Percentiles rank a stretch among this genome's conserved stretches.
phyloP scores from a whole-genome alignment of 805 yeast species.

The Cyberlindnera euphorbiiphila region DNA sequence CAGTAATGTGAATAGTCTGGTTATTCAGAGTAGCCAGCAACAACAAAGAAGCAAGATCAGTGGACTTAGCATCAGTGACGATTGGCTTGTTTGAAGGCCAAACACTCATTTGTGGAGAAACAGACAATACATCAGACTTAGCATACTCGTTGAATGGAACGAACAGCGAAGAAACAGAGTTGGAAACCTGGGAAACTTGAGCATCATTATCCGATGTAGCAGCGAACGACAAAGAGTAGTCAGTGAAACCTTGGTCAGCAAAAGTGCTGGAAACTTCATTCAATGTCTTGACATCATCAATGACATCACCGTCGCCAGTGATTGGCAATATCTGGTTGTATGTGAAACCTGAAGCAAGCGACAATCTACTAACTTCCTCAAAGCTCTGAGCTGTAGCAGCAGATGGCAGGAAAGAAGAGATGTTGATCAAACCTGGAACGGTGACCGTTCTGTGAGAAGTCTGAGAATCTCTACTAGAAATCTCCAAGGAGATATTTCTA shows the following conservation, averaged over 20 bases:
- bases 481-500: slow-evolving; percentile 61
- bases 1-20: slow-evolving; percentile 84
- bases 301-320: slow-evolving; percentile 55
- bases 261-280: slow-evolving; percentile 52
- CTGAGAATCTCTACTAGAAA: slow-evolving; percentile 79
- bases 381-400: slow-evolving; percentile 51
- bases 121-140: slow-evolving; percentile 63
- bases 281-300: slow-evolving; percentile 63
- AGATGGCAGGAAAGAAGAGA: slow-evolving; percentile 74
- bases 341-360: slow-evolving; percentile 85
- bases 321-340: slow-evolving; percentile 78
- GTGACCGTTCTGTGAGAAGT: slow-evolving; percentile 80
- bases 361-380: slow-evolving; percentile 62
- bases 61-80: slow-evolving; percentile 86
- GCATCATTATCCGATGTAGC: slow-evolving; percentile 70
- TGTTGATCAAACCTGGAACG: slow-evolving; percentile 83
- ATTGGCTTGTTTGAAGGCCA: slow-evolving; percentile 88
- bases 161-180: slow-evolving; percentile 72
- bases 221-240: slow-evolving; percentile 78
- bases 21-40: slow-evolving; percentile 83
- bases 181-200: slow-evolving; percentile 56
- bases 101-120: slow-evolving; percentile 70
- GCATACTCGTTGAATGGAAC: slow-evolving; percentile 75
- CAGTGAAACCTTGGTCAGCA: slow-evolving; percentile 65
- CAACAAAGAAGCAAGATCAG: slow-evolving; percentile 89